Evolutionary conservation across 106 monocot genomes (phyloP), one percentile per base, ranked within the genome.

Genomic region (Xerophyta viscosa): DNA sequence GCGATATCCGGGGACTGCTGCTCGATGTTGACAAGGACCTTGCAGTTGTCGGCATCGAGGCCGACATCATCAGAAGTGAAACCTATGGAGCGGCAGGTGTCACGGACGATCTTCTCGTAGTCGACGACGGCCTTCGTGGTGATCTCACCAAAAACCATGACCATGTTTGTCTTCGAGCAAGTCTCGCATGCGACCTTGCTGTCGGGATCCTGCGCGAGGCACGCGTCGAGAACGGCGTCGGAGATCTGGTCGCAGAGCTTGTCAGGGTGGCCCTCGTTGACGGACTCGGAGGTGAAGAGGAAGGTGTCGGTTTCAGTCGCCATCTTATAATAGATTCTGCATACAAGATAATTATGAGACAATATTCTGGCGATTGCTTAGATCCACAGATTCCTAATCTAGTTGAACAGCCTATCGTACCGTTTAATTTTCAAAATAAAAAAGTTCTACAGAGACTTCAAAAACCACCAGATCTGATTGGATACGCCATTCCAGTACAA

Each of bases 121-220:
- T 71, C 63, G 15, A 71, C 57, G 15, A 37, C 48, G 30, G 71
- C 71, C 61, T 71, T 71, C 58, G 71, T 71, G 42, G 71, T 71
- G 64, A 71, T 71, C 63, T 71, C 70, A 2, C 63, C 70, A 24
- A 70, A 70, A 24, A 70, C 69, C 69, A 70, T 70, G 47, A 70
- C 69, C 69, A 70, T 70, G 69, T 70, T 70, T 45, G 69, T 70
- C 54, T 70, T 70, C 31, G 69, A 61, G 69, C 71, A 71, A 48
- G 71, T 71, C 57, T 71, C 71, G n/a, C 71, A 71, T 2, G 71
- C 71, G 29, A 71, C 71, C 63, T 71, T 71, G 71, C 71, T 71
- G 63, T 71, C 71, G 13, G 71, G 63, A 50, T 71, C 71, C 71
- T 71, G 57, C 12, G 71, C 50, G 14, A 71, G 71, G 64, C 71